Evolutionary conservation across 169 alveolate genomes (phyloP), one percentile per base, ranked within the genome.

Genomic region (Eimeria tenella): DNA sequence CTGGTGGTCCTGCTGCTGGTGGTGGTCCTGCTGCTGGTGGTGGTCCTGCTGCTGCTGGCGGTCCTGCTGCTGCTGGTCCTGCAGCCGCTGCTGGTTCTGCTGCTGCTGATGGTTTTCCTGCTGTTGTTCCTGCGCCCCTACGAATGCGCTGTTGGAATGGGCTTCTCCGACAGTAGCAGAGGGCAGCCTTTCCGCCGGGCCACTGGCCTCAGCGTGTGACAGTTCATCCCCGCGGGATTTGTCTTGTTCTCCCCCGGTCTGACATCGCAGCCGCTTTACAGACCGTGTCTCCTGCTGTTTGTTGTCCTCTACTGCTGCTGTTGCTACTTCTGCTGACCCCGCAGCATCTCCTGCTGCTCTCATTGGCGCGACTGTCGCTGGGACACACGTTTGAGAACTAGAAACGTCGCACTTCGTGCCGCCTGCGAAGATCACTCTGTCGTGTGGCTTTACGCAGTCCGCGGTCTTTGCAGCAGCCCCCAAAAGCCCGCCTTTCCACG

Each of bases 41-140:
- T 11, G 73, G 31, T 62, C 31, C n/a, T 11, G 73, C 73, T 62
- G 73, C 55, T 70, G 81, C 56, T 23, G 81, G n/a, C n/a, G n/a
- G n/a, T n/a, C n/a, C 81, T 70, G 77, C 77, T n/a, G 52, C 9
- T n/a, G 52, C 49, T 68, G 50, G 17, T 13, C n/a, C 55, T 70
- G 55, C 55, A 25, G 81, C 56, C 23, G 81, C 74, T 15, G 23
- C 23, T 63, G 74, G 9, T 63, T n/a, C 74, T 63, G 74, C 74
- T 63, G 23, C 21, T 63, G 68, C 68, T 58, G n/a, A 58, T 15
- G 74, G 42, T 63, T n/a, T 15, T 15, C 42, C 74, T 63, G 74
- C 56, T 71, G 81, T 21, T 25, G 81, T 55, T 71, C 58, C 56
- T 31, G 56, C n/a, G 58, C 17, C 74, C 42, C 74, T 21, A 25